Evolutionary conservation across 1,284 basidiomycete genomes (phyloP), one percentile per base, ranked within the genome.

Genomic region (Filobasidium uniguttulatum): DNA sequence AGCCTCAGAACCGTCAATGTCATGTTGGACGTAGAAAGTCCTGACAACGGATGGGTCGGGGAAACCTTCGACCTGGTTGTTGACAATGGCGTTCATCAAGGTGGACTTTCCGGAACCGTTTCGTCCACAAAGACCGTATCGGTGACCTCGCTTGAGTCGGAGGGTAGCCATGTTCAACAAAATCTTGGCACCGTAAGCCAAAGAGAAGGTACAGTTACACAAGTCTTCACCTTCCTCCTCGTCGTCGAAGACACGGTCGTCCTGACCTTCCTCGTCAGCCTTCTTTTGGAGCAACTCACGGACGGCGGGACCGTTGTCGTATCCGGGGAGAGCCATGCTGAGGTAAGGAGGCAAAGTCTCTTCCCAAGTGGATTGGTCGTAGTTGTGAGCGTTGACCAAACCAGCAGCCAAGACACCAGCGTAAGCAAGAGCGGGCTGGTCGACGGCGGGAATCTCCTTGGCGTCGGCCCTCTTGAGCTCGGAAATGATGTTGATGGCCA

Each of bases 21-120:
- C 90, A 77, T 96, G 90, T 77, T 94, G 90, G 66, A 96, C 91
- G 74, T 94, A 94, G 81, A 93, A 94, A 59, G 90, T 96, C 67
- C 90, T 86, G 69, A 96, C 90, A 66, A 88, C 83, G 56, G 90
- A 85, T 51, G 86, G 87, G 33, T 86, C 89, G 20, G 91, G 91
- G 83, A 96, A 96, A 61, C 91, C 90, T 69, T 96, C 91, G 62
- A 96, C 89, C 75, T 96, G 90, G 56, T 86, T 85, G 69, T 89
- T 89, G 73, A 83, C 86, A 69, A 90, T 90, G 63, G 87, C 89
- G 66, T 86, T 84, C 91, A 96, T 94, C 70, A 96, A 82, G 47
- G 90, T 96, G 17, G 91, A 96, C 78, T 96, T 96, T 64, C 90
- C 90, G 65, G 90, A 89, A 79, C 91, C 91, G 73, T 96, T 96